These are phyloP conservation scores for Penicillium sp. DNA, from an alignment of 2,329 filamentous ascomycete genomes.

Conservation along the genomic window DNA sequence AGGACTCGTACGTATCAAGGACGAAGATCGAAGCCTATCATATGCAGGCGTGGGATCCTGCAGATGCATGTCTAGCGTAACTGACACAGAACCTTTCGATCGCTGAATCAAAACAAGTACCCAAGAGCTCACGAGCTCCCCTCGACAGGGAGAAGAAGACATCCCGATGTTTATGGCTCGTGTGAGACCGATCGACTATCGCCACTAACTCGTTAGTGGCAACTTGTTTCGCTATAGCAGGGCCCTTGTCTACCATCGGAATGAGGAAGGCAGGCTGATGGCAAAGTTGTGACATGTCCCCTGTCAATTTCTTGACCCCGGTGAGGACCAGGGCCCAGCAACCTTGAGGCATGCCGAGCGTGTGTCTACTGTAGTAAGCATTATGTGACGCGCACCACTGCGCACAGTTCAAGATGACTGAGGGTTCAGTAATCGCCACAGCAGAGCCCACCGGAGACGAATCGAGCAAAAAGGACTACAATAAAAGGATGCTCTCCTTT, in stretches of 20 bases:
- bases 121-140: neutral
- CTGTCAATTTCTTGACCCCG: neutral
- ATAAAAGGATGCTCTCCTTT: neutral
- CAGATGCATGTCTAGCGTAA: neutral
- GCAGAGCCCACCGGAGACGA: neutral
- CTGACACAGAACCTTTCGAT: neutral
- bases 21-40: conserved; percentile 4
- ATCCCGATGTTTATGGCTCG: neutral
- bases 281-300: neutral
- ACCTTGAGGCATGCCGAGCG: conserved; percentile 3
- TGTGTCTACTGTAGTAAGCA: neutral
- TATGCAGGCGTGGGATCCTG: neutral
- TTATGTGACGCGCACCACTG: neutral
- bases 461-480: neutral
- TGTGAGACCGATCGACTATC: conserved; percentile 8
- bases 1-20: neutral
- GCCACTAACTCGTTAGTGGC: neutral
- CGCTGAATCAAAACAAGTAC: neutral
- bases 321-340: neutral
- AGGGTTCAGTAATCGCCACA: neutral
- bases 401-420: neutral
- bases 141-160: neutral
- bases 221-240: conserved; percentile 4
- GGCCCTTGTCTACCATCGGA: neutral
- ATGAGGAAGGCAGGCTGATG: neutral